phyloP scores from a whole-genome alignment of 257 asterid species.

The Gentiana dahurica region DNA sequence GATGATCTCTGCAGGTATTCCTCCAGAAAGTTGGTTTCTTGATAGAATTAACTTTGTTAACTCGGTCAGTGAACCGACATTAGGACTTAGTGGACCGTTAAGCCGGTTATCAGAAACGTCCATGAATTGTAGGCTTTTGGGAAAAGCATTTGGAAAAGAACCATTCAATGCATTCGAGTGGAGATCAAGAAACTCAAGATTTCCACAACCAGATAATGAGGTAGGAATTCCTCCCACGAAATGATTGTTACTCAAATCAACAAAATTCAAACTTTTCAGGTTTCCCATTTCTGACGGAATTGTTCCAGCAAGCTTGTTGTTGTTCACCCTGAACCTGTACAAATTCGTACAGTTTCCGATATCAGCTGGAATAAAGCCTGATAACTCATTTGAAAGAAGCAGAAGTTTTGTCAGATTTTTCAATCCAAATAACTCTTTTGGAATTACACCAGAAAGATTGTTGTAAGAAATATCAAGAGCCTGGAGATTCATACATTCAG shows the following conservation, averaged over 20 bases:
- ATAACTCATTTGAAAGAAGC: conserved; percentile 58
- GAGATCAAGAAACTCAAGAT: conserved; percentile 89
- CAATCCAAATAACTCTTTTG: conserved; percentile 45
- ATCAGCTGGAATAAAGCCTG: conserved; percentile 81
- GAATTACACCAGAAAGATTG: conserved; percentile 63
- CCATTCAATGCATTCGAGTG: conserved; percentile 64
- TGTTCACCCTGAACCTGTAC: conserved; percentile 70
- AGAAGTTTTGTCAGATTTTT: conserved; percentile 64
- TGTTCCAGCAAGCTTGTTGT: conserved; percentile 64
- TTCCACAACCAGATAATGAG: conserved; percentile 49
- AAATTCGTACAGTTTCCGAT: conserved; percentile 75
- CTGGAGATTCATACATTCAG: conserved; percentile 55
- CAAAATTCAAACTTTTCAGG: conserved; percentile 53
- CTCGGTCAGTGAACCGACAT: conserved; percentile 51
- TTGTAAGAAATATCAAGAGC: conserved; percentile 91
- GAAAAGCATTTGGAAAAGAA: conserved; percentile 55
- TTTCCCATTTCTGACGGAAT: conserved; percentile 83
- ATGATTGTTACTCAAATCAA: conserved; percentile 64
- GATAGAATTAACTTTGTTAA: conserved; percentile 67
- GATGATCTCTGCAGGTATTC: conserved; percentile 57
- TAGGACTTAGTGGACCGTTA: conserved; percentile 37
- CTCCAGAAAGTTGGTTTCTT: conserved; percentile 61
- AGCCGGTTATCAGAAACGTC: conserved; percentile 76
- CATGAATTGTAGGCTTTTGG: conserved; percentile 61
- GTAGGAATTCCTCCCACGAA: conserved; percentile 63